phyloP scores from a whole-genome alignment of 1,284 basidiomycete genomes.

The Boletus subluridellus region DNA sequence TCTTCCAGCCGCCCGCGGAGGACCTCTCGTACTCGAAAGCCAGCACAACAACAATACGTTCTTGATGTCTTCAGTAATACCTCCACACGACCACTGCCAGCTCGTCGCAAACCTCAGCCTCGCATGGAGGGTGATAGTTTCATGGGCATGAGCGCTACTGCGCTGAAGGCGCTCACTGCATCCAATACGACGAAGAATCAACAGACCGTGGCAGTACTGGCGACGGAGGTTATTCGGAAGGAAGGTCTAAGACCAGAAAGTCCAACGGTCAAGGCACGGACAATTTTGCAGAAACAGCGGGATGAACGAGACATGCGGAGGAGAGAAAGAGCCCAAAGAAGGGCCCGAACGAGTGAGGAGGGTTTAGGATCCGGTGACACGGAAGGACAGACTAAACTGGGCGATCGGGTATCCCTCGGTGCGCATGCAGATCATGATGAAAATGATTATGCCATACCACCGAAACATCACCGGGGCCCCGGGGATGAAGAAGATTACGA shows the following conservation, averaged over 20 bases:
- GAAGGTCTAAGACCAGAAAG: constrained; percentile 74
- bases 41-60: constrained; percentile 36
- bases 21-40: constrained; percentile 52
- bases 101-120: constrained; percentile 39
- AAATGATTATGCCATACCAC: constrained; percentile 32
- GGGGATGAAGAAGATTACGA: constrained; percentile 83
- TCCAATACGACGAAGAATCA: constrained; percentile 71
- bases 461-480: constrained; percentile 57
- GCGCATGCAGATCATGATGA: constrained; percentile 34
- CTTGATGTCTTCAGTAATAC: constrained; percentile 40
- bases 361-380: constrained; percentile 25
- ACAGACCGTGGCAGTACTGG: constrained; percentile 47
- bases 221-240: constrained; percentile 63
- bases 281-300: constrained; percentile 65
- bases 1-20: constrained; percentile 38
- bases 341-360: constrained; percentile 50
- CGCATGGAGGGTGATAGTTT: constrained; percentile 47
- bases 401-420: constrained; percentile 19
- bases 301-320: constrained; percentile 63
- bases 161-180: constrained; percentile 64
- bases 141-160: constrained; percentile 60
- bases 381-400: constrained; percentile 27
- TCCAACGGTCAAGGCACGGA: constrained; percentile 71
- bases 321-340: constrained; percentile 62
- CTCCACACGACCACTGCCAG: constrained; percentile 35